A percentile compares a stretch with the other conserved stretches of the same genome.
phyloP scores from a whole-genome alignment of 2,329 filamentous ascomycete species.

The Apiospora hydei region DNA sequence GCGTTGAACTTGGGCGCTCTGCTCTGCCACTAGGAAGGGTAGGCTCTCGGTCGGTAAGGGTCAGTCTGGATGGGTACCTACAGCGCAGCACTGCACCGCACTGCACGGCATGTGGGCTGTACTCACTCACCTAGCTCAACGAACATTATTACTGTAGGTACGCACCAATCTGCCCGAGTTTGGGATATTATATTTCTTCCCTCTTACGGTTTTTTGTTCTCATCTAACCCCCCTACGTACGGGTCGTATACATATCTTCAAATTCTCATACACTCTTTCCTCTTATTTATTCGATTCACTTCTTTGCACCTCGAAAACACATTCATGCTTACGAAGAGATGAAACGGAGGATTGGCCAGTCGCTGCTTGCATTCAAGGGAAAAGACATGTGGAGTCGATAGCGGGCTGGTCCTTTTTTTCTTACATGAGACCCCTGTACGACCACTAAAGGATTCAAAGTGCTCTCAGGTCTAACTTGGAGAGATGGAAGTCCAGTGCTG shows the following conservation, averaged over 20 bases:
- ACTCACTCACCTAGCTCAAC: too few relatives aligned
- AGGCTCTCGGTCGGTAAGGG: neutral
- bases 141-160: too few relatives aligned
- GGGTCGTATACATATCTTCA: neutral
- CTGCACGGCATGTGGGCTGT: too few relatives aligned
- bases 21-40: neutral
- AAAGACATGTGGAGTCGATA: neutral
- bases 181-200: too few relatives aligned
- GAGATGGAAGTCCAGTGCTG: neutral
- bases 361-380: neutral
- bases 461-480: neutral
- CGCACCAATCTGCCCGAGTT: too few relatives aligned
- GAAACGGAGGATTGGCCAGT: neutral
- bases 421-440: slow-evolving; percentile 9
- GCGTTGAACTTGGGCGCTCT: neutral
- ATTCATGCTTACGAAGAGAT: neutral
- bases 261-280: neutral
- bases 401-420: slow-evolving; percentile 7
- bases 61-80: neutral
- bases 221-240: neutral
- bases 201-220: neutral
- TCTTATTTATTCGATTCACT: neutral
- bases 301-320: neutral
- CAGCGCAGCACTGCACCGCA: neutral
- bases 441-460: neutral